Conservation (phyloP, 208 protist species). For the Leishmania aethiopica region DNA sequence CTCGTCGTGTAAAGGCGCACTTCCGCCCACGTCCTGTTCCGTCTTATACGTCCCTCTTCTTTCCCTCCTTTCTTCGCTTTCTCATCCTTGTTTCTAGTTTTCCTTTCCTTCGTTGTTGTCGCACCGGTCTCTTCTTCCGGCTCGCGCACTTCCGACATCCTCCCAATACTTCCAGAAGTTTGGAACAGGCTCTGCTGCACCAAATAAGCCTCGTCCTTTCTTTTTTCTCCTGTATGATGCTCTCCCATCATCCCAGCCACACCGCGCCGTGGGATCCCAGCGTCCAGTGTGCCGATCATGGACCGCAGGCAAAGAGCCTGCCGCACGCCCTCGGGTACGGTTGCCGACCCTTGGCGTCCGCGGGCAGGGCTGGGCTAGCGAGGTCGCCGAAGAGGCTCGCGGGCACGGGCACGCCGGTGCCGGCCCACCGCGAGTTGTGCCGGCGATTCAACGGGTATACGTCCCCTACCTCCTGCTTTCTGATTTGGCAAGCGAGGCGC, state of each 20-base stretch:
- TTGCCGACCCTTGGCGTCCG: conserved; percentile 6
- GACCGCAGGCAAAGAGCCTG: background rate
- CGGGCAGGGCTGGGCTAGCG: background rate
- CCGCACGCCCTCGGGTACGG: conserved; percentile 1
- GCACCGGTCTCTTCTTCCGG: background rate
- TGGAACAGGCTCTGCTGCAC: background rate
- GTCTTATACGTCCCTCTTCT: background rate
- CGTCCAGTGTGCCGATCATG: too few relatives aligned
- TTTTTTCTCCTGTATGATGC: background rate
- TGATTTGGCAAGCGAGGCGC: too few relatives aligned
- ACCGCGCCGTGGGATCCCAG: too few relatives aligned
- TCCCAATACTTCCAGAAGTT: too few relatives aligned
- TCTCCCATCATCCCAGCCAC: too few relatives aligned
- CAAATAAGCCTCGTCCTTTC: background rate
- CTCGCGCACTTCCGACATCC: background rate
- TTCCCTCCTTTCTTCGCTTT: background rate
- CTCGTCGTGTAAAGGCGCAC: background rate
- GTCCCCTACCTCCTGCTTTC: background rate
- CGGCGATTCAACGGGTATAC: background rate
- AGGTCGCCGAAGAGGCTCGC: background rate
- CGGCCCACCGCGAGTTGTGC: background rate
- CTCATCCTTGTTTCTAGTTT: background rate
- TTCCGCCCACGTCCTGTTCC: background rate
- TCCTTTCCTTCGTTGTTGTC: background rate
- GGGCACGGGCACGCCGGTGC: background rate